Conservation (phyloP, 2,329 filamentous ascomycete genomes). For the Colletotrichum australisinense region DNA sequence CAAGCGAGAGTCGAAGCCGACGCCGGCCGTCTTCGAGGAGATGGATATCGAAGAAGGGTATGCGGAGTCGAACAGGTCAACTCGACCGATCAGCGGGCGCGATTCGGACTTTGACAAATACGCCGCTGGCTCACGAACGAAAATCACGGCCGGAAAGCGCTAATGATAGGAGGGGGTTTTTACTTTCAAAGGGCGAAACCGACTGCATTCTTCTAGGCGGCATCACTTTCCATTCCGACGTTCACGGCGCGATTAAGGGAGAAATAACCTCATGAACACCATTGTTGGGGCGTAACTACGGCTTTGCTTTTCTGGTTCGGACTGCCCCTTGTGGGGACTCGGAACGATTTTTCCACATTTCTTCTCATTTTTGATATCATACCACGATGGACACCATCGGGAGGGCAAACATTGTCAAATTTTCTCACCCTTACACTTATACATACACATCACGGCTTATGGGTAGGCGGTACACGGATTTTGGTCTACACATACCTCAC, state of each 20-base stretch:
- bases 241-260: background rate
- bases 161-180: background rate
- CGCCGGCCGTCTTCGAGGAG: constrained; percentile 9
- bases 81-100: background rate
- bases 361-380: constrained; percentile 1
- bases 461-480: background rate
- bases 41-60: constrained; percentile 21
- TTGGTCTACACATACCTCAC: background rate
- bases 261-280: background rate
- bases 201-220: constrained; percentile 2
- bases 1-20: constrained; percentile 46
- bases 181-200: background rate
- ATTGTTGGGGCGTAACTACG: constrained; percentile 9
- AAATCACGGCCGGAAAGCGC: constrained; percentile 13
- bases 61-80: constrained; percentile 1
- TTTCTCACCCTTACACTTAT: background rate
- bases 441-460: background rate
- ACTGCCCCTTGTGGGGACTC: constrained; percentile 18
- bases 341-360: constrained; percentile 15
- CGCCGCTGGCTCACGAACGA: constrained; percentile 8
- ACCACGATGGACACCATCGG: background rate
- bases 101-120: background rate
- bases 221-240: background rate
- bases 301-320: background rate
- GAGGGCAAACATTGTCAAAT: background rate